Conservation (phyloP, 257 asterid genomes). For the Solanum boliviense region DNA sequence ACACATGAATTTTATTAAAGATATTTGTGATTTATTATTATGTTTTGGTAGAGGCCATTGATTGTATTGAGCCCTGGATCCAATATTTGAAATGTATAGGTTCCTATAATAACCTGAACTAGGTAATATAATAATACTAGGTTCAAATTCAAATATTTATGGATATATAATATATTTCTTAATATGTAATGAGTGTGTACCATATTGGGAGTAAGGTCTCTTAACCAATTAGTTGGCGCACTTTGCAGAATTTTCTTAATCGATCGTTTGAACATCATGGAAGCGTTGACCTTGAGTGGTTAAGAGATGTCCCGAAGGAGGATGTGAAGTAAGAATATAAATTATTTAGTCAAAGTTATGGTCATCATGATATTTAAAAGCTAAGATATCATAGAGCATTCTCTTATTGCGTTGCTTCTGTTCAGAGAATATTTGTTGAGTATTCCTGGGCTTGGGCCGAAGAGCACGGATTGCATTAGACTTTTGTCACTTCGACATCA, state of each 20-base stretch:
- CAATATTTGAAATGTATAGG: background rate
- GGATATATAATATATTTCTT: background rate
- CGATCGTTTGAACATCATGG: conserved; percentile 36
- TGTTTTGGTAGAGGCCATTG: background rate
- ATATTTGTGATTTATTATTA: background rate
- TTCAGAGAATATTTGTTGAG: conserved; percentile 50
- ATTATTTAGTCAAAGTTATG: background rate
- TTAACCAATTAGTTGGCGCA: background rate
- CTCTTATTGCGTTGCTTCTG: background rate
- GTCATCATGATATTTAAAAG: background rate
- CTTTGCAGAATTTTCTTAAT: conserved; percentile 36
- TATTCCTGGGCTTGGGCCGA: conserved; percentile 46
- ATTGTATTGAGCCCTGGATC: background rate
- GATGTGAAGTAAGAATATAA: conserved; percentile 29
- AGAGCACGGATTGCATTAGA: conserved; percentile 65
- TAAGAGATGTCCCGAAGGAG: conserved; percentile 41
- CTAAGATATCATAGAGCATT: background rate
- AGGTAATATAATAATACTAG: background rate
- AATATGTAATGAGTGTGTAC: background rate
- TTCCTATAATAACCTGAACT: background rate
- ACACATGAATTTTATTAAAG: background rate
- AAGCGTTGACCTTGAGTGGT: conserved; percentile 56
- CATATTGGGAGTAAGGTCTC: background rate
- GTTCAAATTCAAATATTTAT: background rate
- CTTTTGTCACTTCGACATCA: conserved; percentile 47